Evolutionary conservation across 768 basidiomycete species (phyloP).

Genomic region (Phlebiopsis flavidoalba): DNA sequence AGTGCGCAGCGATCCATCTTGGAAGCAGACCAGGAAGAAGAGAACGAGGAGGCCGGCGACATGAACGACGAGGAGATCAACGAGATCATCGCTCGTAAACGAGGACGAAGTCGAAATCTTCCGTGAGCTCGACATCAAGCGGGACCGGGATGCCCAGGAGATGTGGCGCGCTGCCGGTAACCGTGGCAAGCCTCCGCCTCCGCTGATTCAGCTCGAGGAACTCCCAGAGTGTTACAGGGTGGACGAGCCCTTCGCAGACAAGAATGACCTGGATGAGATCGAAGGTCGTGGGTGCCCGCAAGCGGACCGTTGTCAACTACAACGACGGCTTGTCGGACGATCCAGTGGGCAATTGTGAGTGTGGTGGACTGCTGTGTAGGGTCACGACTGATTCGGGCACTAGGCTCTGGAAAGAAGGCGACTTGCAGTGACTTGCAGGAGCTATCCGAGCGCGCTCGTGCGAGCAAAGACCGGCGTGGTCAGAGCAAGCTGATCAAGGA

Average conservation of each 20-base stretch:
- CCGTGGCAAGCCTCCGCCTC: constrained; percentile 70
- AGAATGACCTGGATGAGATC: constrained; percentile 54
- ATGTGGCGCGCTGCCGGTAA: constrained; percentile 71
- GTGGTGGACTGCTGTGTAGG: constrained; percentile 32
- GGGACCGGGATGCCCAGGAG: constrained; percentile 62
- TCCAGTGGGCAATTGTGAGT: constrained; percentile 69
- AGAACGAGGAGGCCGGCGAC: constrained; percentile 84
- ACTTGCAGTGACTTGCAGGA: constrained; percentile 77
- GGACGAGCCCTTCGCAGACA: constrained; percentile 72
- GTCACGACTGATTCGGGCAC: neutral
- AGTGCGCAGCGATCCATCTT: constrained; percentile 69
- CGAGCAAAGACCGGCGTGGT: constrained; percentile 59
- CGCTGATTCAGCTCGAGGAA: constrained; percentile 82
- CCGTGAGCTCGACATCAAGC: constrained; percentile 75
- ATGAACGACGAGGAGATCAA: constrained; percentile 96
- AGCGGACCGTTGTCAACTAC: constrained; percentile 82
- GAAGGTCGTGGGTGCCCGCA: constrained; percentile 84
- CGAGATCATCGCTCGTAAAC: constrained; percentile 78
- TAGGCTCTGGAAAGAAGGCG: constrained; percentile 71
- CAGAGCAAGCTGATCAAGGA: constrained; percentile 57
- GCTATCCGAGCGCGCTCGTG: constrained; percentile 57
- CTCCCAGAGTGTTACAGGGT: constrained; percentile 89
- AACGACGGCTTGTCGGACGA: constrained; percentile 94
- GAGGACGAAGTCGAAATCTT: constrained; percentile 78
- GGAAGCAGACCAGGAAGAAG: constrained; percentile 86